Conservation (phyloP, 345 rosid genomes). For the Eucalyptus tenuipes region DNA sequence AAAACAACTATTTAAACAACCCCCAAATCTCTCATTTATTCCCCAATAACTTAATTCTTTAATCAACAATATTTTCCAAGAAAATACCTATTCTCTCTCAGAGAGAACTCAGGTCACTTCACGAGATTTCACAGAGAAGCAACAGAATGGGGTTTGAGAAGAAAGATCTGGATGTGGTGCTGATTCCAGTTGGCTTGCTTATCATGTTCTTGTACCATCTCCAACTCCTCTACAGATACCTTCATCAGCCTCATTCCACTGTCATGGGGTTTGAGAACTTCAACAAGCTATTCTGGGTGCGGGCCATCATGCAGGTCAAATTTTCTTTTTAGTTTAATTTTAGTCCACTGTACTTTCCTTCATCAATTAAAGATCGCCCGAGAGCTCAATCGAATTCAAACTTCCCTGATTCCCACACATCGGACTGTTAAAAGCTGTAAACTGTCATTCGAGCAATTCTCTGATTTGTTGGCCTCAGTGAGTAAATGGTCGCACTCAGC, state of each 20-base stretch:
- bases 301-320: conserved; percentile 46
- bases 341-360: neutral
- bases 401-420: neutral
- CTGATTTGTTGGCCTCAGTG: neutral
- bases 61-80: neutral
- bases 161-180: conserved; percentile 52
- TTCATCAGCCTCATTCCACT: conserved; percentile 62
- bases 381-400: neutral
- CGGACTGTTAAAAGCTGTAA: neutral
- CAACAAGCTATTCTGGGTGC: conserved; percentile 73
- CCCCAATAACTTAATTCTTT: neutral
- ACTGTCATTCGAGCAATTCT: neutral
- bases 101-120: neutral
- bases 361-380: neutral
- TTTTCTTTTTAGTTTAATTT: neutral
- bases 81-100: neutral
- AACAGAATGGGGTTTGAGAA: conserved; percentile 10
- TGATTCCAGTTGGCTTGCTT: conserved; percentile 58
- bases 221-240: conserved; percentile 51
- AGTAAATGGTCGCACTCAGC: neutral
- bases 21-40: neutral
- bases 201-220: conserved; percentile 62
- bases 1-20: neutral
- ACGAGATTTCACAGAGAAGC: neutral
- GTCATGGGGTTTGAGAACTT: conserved; percentile 65